Conservation (phyloP, 129 eudicot genomes). For the Centaurea solstitialis region DNA sequence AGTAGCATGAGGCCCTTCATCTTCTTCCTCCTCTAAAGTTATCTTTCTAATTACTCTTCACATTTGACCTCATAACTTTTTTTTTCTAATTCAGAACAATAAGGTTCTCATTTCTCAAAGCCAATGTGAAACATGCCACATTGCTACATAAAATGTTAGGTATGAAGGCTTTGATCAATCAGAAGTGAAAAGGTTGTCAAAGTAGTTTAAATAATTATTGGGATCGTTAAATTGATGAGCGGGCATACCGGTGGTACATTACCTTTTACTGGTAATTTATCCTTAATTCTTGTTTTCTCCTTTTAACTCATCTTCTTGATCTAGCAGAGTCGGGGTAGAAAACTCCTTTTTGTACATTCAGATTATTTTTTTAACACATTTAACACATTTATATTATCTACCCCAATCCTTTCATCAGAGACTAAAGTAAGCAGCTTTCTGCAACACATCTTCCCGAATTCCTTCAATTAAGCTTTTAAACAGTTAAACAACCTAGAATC, state of each 20-base stretch:
- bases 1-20: neutral
- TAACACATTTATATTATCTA: neutral
- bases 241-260: neutral
- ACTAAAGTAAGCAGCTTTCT: slow-evolving; percentile 4
- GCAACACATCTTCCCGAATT: neutral
- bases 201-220: neutral
- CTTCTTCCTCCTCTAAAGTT: neutral
- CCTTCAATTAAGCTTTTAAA: neutral
- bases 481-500: slow-evolving; percentile 7
- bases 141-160: neutral
- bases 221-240: neutral
- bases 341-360: neutral
- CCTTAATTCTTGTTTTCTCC: neutral
- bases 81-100: neutral
- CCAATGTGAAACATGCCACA: neutral
- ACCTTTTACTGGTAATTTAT: neutral
- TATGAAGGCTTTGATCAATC: neutral
- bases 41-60: neutral
- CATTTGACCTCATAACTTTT: neutral
- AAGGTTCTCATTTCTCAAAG: neutral
- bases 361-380: too few relatives aligned
- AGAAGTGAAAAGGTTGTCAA: neutral
- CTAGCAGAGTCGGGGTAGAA: neutral
- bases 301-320: neutral
- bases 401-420: slow-evolving; percentile 1